A percentile compares a stretch with the other conserved stretches of the same genome.
These are phyloP conservation scores for Dryadomyces quercivorus DNA, from an alignment of 2,329 filamentous ascomycete genomes.

Conservation along the genomic window DNA sequence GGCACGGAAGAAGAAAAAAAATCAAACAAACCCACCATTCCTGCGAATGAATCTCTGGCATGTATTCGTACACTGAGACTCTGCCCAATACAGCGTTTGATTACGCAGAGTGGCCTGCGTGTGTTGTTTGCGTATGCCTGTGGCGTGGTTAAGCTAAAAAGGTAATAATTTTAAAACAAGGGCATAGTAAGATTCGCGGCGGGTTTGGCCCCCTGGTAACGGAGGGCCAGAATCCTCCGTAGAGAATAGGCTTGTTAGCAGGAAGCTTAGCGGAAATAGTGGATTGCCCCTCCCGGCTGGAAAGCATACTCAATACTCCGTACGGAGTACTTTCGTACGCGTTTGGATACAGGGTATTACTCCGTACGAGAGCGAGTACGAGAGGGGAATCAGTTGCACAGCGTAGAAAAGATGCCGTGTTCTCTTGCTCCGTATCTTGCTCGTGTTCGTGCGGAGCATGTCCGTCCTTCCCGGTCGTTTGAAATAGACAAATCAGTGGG, in stretches of 20 bases:
- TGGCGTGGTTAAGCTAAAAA: constrained; percentile 1
- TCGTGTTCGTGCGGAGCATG: too few relatives aligned
- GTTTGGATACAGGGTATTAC: too few relatives aligned
- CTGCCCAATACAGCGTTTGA: background rate
- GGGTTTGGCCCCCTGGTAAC: background rate
- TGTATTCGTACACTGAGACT: background rate
- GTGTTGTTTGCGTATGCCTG: background rate
- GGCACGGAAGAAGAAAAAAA: too few relatives aligned
- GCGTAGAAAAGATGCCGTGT: background rate
- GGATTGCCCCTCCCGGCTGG: too few relatives aligned
- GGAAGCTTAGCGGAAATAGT: too few relatives aligned
- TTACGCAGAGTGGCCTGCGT: background rate
- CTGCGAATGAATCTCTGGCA: background rate
- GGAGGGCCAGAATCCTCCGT: background rate
- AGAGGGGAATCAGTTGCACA: background rate
- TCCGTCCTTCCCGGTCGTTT: background rate
- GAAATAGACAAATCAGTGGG: background rate
- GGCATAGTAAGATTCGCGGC: background rate
- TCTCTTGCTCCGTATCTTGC: too few relatives aligned
- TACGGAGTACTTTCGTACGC: background rate
- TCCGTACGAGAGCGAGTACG: too few relatives aligned
- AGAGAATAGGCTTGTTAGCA: too few relatives aligned
- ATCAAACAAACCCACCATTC: background rate
- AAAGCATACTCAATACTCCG: background rate
- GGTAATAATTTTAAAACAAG: background rate